phyloP scores from a whole-genome alignment of 2,329 filamentous ascomycete genomes.

The Penicillium sp. region DNA sequence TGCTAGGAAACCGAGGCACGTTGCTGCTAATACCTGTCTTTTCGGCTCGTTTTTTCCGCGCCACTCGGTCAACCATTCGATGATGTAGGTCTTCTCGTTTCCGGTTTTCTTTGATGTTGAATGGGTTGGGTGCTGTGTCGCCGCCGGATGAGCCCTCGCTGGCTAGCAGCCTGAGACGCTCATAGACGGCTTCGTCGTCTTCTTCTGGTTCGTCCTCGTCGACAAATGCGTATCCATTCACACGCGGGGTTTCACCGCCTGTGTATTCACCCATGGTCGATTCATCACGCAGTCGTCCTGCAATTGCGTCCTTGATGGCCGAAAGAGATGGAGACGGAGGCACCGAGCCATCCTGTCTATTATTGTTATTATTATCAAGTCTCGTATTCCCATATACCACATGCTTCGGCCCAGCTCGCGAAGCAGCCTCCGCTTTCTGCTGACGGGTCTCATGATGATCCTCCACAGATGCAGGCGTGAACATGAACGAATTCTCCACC shows the following conservation, averaged over 20 bases:
- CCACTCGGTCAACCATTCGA: conserved; percentile 78
- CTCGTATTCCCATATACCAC: conserved; percentile 83
- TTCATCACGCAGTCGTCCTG: conserved; percentile 61
- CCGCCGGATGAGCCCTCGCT: conserved; percentile 28
- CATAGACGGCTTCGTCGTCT: conserved; percentile 46
- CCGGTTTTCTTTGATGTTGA: conserved; percentile 70
- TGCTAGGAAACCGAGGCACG: conserved; percentile 37
- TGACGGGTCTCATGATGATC: conserved; percentile 56
- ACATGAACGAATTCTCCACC: conserved; percentile 86
- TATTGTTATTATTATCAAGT: conserved; percentile 36
- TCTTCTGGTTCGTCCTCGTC: conserved; percentile 62
- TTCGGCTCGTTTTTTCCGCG: conserved; percentile 64
- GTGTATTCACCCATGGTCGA: conserved; percentile 53
- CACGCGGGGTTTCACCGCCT: conserved; percentile 76
- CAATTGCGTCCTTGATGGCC: conserved; percentile 77
- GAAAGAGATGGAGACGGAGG: conserved; percentile 80
- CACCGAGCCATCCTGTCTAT: conserved; percentile 34
- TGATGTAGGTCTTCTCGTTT: conserved; percentile 78
- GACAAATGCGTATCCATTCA: conserved; percentile 93
- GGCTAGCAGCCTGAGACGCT: conserved; percentile 22
- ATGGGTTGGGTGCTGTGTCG: conserved; percentile 65
- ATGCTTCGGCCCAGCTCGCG: conserved; percentile 69
- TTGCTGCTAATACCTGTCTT: conserved; percentile 50
- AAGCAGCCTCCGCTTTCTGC: conserved; percentile 65
- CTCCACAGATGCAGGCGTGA: conserved; percentile 52